phyloP scores from a whole-genome alignment of 1,284 basidiomycete species.

The Rhodotorula sp. region DNA sequence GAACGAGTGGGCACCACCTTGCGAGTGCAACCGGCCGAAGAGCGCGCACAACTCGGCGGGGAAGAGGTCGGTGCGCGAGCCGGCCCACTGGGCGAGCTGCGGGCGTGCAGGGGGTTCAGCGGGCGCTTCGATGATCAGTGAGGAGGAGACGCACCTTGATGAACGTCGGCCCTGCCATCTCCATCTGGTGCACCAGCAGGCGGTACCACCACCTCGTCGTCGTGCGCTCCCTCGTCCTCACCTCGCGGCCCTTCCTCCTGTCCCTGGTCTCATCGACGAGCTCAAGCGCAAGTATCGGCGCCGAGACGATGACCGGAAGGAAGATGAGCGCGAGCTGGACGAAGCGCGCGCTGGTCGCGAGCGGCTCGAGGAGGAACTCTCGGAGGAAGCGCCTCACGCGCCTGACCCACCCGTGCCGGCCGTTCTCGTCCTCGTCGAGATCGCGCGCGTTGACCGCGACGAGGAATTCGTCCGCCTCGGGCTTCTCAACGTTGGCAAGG shows the following conservation, averaged over 20 bases:
- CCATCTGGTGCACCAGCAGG: constrained; percentile 85
- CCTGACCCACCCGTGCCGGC: constrained; percentile 10
- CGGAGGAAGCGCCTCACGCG: constrained; percentile 12
- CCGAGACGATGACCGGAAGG: constrained; percentile 77
- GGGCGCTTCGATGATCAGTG: not conserved
- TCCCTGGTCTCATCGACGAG: constrained; percentile 48
- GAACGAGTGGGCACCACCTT: constrained; percentile 79
- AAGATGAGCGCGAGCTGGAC: constrained; percentile 81
- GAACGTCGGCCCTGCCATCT: constrained; percentile 92
- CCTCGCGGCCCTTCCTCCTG: constrained; percentile 45
- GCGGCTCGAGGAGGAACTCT: constrained; percentile 73
- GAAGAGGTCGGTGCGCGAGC: constrained; percentile 91
- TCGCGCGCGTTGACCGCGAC: constrained; percentile 10
- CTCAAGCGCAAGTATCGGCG: constrained; percentile 82
- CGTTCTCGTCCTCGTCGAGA: not conserved
- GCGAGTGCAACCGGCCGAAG: constrained; percentile 86
- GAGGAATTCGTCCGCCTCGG: constrained; percentile 39
- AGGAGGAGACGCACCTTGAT: constrained; percentile 70
- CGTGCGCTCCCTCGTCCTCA: constrained; percentile 63
- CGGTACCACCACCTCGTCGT: constrained; percentile 81
- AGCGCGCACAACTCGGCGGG: constrained; percentile 85
- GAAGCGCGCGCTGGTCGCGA: constrained; percentile 82
- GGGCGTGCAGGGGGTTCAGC: not conserved
- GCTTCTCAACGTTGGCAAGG: constrained; percentile 33
- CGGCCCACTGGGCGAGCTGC: constrained; percentile 97